Conservation (phyloP, 2,329 filamentous ascomycete genomes). For the Fusarium sp. region DNA sequence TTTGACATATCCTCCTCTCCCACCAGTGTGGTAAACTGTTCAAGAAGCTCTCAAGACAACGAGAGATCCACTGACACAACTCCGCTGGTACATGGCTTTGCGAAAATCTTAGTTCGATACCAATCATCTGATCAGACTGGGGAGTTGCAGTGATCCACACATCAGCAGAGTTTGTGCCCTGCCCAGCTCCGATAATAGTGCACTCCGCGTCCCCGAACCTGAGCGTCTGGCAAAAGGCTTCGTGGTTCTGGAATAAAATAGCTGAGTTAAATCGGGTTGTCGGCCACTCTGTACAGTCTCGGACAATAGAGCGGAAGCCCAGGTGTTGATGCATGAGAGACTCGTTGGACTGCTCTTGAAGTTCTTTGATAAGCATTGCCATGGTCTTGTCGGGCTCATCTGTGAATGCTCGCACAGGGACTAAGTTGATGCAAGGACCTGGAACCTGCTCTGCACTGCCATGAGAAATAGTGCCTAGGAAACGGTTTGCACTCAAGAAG, state of each 20-base stretch:
- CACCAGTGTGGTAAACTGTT: not conserved
- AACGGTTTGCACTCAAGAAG: not conserved
- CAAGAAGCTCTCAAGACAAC: not conserved
- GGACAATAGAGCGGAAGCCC: not conserved
- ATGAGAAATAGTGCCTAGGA: not conserved
- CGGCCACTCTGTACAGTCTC: not conserved
- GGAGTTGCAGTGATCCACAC: not conserved
- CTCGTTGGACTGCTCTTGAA: not conserved
- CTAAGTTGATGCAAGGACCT: slow-evolving; percentile 1
- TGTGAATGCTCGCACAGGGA: not conserved
- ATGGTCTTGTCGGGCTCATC: not conserved
- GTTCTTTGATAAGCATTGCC: not conserved
- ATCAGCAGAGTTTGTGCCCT: not conserved
- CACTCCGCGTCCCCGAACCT: not conserved
- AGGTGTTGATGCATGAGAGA: not conserved
- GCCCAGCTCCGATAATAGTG: not conserved
- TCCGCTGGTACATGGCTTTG: not conserved
- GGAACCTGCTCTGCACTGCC: not conserved
- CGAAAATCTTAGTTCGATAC: not conserved
- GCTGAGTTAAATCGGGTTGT: not conserved
- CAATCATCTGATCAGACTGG: not conserved
- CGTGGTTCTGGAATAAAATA: not conserved
- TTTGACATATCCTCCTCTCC: not conserved
- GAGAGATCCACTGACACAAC: not conserved
- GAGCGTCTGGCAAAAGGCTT: not conserved